These are phyloP conservation scores for Podila epicladia DNA, from an alignment of 192 early-diverging fungal genomes.

Conservation along the genomic window DNA sequence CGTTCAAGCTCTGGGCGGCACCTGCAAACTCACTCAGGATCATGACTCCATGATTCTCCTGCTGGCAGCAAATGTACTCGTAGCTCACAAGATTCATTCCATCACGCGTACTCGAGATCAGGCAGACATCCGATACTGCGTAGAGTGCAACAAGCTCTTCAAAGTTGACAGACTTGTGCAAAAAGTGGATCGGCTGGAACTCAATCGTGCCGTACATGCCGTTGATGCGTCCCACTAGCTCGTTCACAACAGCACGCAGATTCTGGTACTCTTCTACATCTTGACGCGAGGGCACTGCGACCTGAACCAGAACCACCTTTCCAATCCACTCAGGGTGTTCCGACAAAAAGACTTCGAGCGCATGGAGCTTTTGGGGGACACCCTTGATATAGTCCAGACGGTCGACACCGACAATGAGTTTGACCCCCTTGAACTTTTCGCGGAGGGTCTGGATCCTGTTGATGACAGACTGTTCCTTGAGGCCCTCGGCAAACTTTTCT, in stretches of 20 bases:
- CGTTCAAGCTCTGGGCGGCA: conserved; percentile 97
- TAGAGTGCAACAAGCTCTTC: conserved; percentile 97
- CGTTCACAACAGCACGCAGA: conserved; percentile 92
- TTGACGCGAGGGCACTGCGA: conserved; percentile 97
- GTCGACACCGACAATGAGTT: conserved; percentile 97
- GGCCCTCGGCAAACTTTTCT: conserved; percentile 88
- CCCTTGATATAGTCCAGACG: conserved; percentile 99
- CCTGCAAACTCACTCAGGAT: conserved; percentile 99
- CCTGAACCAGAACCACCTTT: conserved; percentile 95
- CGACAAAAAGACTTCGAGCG: conserved; percentile 91
- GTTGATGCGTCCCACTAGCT: conserved; percentile 98
- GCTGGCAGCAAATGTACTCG: conserved; percentile 96
- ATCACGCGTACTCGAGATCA: conserved; percentile 98
- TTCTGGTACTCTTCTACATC: conserved; percentile 99
- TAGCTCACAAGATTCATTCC: conserved; percentile 99
- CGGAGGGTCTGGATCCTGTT: conserved; percentile 83
- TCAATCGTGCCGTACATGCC: conserved; percentile 96
- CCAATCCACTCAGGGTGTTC: conserved; percentile 92
- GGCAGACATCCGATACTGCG: conserved; percentile 94
- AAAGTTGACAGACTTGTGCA: conserved; percentile 97
- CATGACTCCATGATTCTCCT: conserved; percentile 94
- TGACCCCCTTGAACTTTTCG: conserved; percentile 85
- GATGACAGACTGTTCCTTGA: conserved; percentile 74
- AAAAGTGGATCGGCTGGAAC: conserved; percentile 97
- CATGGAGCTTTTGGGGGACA: conserved; percentile 98